Percentiles rank a stretch among this genome's conserved stretches.
Conservation (phyloP, 768 basidiomycete species). For the Boletellus sp. region DNA sequence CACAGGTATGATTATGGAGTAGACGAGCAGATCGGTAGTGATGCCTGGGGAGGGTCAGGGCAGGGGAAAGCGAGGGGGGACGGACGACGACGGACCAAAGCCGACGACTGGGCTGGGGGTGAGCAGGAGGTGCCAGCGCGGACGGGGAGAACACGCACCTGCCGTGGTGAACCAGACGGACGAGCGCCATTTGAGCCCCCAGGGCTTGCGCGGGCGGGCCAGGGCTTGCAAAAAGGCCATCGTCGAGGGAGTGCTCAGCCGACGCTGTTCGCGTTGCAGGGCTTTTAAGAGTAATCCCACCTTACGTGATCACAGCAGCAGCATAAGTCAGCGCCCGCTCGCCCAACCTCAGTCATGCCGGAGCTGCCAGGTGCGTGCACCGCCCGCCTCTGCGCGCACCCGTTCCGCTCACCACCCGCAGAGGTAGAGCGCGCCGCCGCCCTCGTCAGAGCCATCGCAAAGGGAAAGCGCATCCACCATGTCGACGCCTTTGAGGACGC, state of each 20-base stretch:
- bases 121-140: background rate
- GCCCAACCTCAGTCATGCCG: slow-evolving; percentile 40
- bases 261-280: background rate
- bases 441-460: slow-evolving; percentile 49
- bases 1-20: slow-evolving; percentile 60
- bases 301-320: slow-evolving; percentile 2
- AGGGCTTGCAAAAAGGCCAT: slow-evolving; percentile 1
- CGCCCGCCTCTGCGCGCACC: background rate
- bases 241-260: no score
- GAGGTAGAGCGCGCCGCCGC: slow-evolving; percentile 70
- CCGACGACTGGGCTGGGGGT: slow-evolving; percentile 39
- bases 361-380: slow-evolving; percentile 47
- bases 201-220: slow-evolving; percentile 29
- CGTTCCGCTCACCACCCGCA: slow-evolving; percentile 21
- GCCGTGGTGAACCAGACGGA: slow-evolving; percentile 55
- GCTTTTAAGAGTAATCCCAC: slow-evolving; percentile 3
- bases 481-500: slow-evolving; percentile 59
- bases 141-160: slow-evolving; percentile 24
- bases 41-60: slow-evolving; percentile 28
- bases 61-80: background rate
- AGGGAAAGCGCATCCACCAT: slow-evolving; percentile 48
- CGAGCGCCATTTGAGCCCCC: slow-evolving; percentile 54
- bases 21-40: slow-evolving; percentile 53
- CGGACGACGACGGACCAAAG: slow-evolving; percentile 36
- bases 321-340: background rate